Percentiles rank a stretch among this genome's conserved stretches.
phyloP scores from a whole-genome alignment of 257 asterid species.

The Ligustrum vulgare region DNA sequence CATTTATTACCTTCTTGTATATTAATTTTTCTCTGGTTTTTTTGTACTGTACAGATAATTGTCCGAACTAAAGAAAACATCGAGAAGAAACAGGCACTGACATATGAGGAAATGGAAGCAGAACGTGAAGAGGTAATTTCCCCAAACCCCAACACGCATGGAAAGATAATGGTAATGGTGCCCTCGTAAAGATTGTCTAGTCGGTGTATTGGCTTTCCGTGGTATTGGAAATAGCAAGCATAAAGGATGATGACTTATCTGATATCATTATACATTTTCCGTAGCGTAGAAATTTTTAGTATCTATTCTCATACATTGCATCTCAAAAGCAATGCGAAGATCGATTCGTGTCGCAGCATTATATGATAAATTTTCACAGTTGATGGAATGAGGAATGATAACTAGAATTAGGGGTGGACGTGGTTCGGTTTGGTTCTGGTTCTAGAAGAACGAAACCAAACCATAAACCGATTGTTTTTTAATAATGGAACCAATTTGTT shows the following conservation, averaged over 20 bases:
- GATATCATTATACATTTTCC: neutral
- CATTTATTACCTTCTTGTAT: neutral
- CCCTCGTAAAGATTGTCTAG: neutral
- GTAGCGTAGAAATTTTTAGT: neutral
- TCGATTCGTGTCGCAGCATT: neutral
- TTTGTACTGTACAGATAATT: slow-evolving; percentile 61
- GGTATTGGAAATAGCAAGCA: neutral
- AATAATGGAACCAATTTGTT: no score
- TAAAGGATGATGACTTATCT: neutral
- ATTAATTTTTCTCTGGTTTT: slow-evolving; percentile 20
- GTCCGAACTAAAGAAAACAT: slow-evolving; percentile 84
- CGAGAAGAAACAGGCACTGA: slow-evolving; percentile 95
- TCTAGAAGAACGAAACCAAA: no score
- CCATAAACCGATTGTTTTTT: no score
- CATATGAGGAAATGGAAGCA: slow-evolving; percentile 94
- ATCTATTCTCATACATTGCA: neutral
- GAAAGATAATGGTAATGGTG: neutral
- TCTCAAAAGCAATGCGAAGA: neutral
- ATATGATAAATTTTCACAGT: no score
- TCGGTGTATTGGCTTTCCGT: neutral
- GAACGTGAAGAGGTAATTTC: slow-evolving; percentile 92
- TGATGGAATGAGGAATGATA: no score
- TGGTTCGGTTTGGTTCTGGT: no score
- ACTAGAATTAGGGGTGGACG: no score
- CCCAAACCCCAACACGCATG: slow-evolving; percentile 16